phyloP scores from a whole-genome alignment of 2,329 filamentous ascomycete genomes.

The Exophiala sp. region DNA sequence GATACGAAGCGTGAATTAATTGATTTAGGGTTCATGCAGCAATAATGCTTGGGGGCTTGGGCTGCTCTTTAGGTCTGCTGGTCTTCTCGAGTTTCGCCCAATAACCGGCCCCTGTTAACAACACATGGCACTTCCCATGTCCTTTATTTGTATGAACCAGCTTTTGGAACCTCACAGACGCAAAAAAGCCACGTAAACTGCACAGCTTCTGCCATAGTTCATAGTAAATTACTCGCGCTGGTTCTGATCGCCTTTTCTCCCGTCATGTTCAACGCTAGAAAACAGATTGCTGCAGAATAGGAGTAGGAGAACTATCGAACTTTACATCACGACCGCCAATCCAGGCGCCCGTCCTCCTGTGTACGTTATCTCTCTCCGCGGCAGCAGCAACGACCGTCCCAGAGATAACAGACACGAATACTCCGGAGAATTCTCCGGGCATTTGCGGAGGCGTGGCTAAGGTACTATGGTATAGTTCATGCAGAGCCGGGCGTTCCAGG shows the following conservation, averaged over 20 bases:
- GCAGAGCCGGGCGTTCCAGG: neutral
- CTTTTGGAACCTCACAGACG: neutral
- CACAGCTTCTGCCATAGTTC: neutral
- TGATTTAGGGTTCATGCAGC: neutral
- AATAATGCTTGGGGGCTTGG: neutral
- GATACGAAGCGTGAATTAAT: too few relatives aligned
- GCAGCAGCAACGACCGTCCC: too few relatives aligned
- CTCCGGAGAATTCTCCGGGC: neutral
- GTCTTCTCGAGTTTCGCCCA: neutral
- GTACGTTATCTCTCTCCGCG: neutral
- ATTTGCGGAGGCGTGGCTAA: neutral
- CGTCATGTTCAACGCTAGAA: neutral
- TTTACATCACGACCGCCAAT: too few relatives aligned
- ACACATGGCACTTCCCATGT: slow-evolving; percentile 2
- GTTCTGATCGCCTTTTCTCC: too few relatives aligned
- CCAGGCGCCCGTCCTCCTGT: neutral
- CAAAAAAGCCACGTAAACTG: neutral
- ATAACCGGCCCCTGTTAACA: neutral
- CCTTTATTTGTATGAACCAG: neutral
- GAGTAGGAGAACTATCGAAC: too few relatives aligned
- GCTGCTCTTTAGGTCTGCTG: neutral
- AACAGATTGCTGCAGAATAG: neutral
- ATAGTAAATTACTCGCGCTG: too few relatives aligned
- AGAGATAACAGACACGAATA: neutral
- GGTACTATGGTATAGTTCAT: neutral